Conservation (phyloP, 441 rosid genomes). For the Mallotus repandus region DNA sequence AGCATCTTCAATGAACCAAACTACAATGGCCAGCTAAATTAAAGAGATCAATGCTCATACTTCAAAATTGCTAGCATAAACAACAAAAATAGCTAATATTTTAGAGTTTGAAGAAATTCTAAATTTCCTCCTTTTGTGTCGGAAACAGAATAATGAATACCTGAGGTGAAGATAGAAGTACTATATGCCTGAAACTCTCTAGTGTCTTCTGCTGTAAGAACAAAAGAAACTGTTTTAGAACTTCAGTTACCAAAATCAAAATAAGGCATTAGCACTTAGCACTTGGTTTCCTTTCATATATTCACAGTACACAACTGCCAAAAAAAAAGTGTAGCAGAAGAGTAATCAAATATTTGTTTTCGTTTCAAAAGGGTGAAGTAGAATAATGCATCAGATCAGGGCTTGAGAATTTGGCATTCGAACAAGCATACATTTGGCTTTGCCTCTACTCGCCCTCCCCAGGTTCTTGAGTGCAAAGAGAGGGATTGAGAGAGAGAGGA, state of each 20-base stretch:
- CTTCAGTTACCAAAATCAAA: not conserved
- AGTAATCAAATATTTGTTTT: not conserved
- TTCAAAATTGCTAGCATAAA: too few relatives aligned
- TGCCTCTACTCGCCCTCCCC: not conserved
- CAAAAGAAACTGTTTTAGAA: not conserved
- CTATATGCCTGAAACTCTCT: constrained; percentile 60
- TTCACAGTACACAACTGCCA: not conserved
- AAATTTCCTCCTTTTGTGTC: not conserved
- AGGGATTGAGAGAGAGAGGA: not conserved
- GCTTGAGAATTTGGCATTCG: not conserved
- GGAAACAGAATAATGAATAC: constrained; percentile 29
- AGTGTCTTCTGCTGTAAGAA: constrained; percentile 79
- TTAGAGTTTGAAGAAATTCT: too few relatives aligned
- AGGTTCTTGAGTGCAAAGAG: too few relatives aligned
- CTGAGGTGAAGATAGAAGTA: constrained; percentile 88
- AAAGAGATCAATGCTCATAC: too few relatives aligned
- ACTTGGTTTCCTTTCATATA: not conserved
- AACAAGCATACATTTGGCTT: not conserved
- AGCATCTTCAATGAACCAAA: too few relatives aligned
- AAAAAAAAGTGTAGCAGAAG: too few relatives aligned
- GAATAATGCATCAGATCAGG: not conserved
- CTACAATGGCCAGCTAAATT: too few relatives aligned
- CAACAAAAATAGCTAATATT: too few relatives aligned
- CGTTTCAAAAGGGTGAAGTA: not conserved
- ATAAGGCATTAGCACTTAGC: not conserved